Evolutionary conservation across 202 grass and related monocot species (phyloP), one percentile per base, ranked within the genome.

Genomic region (Carex arenaria): DNA sequence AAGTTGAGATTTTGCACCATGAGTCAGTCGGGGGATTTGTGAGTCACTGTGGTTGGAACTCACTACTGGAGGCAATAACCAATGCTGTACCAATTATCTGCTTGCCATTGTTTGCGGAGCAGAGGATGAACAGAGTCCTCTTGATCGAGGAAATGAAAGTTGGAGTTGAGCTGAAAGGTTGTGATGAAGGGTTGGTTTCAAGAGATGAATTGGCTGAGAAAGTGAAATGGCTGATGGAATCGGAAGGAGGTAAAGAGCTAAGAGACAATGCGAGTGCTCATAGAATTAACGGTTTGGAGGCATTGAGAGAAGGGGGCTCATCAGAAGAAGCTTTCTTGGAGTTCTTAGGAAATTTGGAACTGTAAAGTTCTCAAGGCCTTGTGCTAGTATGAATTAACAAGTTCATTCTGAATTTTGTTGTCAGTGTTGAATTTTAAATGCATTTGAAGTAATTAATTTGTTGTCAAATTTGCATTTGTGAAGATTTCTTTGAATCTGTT

Each of bases 81-180:
- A 70, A 82, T 9, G 92, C 89, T 5, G 74, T 91, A 81, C 85
- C 92, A 2, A 86, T 94, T 75, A 65, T 94, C 42, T 87, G 79
- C 47, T 94, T 89, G 92, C 92, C 92, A 34, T 56, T 94, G 80
- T 89, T 89, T 62, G 85, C 92, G 17, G 87, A 94, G 81, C 89
- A 94, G 80, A 83, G 69, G 69, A 82, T 94, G 74, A 94, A 94
- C 69, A 91, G 87, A 84, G 83, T 88, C 52, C 71, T 88, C 26
- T 1, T 88, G 22, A 51, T 79, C 23, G 85, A 94, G 62, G 85
- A 62, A 18, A 94, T 86, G 76, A 51, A 7, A 5, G 30, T 89
- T 36, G 89, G 85, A 2, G 77, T 86, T 59, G 80, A 38, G 26
- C 62, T 94, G 68, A 79, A 91, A 5, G 87, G 87, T 4, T 94